Conservation (phyloP, 768 basidiomycete species). For the Paxillus ammoniavirescens region DNA sequence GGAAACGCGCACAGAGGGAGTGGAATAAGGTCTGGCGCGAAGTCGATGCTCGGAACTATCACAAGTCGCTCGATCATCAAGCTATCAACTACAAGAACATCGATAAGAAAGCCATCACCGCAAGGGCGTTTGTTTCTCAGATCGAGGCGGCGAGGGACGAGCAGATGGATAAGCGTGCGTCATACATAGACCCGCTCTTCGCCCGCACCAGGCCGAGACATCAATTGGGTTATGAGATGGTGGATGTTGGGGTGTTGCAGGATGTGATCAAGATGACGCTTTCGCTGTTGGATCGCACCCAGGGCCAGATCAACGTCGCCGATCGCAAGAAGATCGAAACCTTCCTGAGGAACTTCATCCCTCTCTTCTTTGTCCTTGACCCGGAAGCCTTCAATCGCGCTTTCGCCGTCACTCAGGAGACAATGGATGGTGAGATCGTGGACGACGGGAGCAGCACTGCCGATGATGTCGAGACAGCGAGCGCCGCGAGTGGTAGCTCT, state of each 20-base stretch:
- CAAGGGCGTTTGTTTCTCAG: conserved; percentile 77
- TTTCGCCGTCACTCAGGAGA: conserved; percentile 61
- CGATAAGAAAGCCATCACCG: conserved; percentile 82
- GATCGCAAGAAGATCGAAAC: conserved; percentile 84
- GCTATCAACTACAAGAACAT: conserved; percentile 84
- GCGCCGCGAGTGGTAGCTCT: conserved; percentile 25
- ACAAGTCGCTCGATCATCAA: conserved; percentile 92
- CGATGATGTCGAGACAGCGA: conserved; percentile 39
- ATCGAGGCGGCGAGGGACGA: conserved; percentile 84
- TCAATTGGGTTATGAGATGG: conserved; percentile 78
- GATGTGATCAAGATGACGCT: conserved; percentile 88
- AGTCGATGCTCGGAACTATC: conserved; percentile 91
- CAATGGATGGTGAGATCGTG: conserved; percentile 58
- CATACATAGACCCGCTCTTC: conserved; percentile 49
- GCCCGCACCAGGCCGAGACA: conserved; percentile 65
- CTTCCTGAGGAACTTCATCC: conserved; percentile 73
- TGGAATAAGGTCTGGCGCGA: conserved; percentile 99
- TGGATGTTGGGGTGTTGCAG: conserved; percentile 74
- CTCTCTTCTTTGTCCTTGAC: conserved; percentile 77
- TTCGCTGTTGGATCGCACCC: conserved; percentile 87
- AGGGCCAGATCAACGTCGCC: conserved; percentile 62
- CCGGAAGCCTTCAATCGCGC: conserved; percentile 66
- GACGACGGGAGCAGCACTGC: conserved; percentile 39
- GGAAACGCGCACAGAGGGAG: conserved; percentile 95
- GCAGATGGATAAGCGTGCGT: conserved; percentile 73